Conservation (phyloP, 148 eudicot genomes). For the Salicornia ramosissima region DNA sequence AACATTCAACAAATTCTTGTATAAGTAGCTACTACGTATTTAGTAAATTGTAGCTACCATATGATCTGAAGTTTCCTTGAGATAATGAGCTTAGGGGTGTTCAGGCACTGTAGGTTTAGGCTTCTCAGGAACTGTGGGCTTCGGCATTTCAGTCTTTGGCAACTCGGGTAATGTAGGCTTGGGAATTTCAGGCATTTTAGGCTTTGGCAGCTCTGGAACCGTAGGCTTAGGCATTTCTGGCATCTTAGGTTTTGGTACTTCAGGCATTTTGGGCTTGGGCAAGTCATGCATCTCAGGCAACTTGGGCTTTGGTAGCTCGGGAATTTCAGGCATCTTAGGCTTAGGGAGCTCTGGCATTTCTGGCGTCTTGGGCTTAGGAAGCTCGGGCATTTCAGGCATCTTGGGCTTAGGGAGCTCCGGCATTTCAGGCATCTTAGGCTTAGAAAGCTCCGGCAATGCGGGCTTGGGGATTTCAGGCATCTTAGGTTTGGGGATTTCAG, state of each 20-base stretch:
- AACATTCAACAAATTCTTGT: no score
- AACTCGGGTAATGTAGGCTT: not conserved
- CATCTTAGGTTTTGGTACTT: constrained; percentile 13
- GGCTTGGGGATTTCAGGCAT: constrained; percentile 15
- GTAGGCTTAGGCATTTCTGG: constrained; percentile 11
- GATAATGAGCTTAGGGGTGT: no score
- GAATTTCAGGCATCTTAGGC: constrained; percentile 7
- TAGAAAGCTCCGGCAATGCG: constrained; percentile 9
- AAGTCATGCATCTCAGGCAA: constrained; percentile 11
- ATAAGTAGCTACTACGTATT: no score
- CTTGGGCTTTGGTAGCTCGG: constrained; percentile 14
- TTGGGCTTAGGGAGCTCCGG: constrained; percentile 11
- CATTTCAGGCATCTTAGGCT: constrained; percentile 18
- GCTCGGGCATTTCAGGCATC: constrained; percentile 6
- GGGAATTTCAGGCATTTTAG: not conserved
- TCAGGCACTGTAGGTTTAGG: not conserved
- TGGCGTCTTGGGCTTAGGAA: constrained; percentile 20
- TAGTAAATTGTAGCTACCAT: no score
- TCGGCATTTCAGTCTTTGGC: not conserved
- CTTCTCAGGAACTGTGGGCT: not conserved
- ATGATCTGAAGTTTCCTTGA: no score
- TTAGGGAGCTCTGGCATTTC: constrained; percentile 17
- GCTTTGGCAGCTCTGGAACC: not conserved
- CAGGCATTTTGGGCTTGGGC: not conserved
- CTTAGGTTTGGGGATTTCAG: constrained; percentile 7